phyloP scores from a whole-genome alignment of 2,329 filamentous ascomycete genomes.

The Geosmithia morbida region DNA sequence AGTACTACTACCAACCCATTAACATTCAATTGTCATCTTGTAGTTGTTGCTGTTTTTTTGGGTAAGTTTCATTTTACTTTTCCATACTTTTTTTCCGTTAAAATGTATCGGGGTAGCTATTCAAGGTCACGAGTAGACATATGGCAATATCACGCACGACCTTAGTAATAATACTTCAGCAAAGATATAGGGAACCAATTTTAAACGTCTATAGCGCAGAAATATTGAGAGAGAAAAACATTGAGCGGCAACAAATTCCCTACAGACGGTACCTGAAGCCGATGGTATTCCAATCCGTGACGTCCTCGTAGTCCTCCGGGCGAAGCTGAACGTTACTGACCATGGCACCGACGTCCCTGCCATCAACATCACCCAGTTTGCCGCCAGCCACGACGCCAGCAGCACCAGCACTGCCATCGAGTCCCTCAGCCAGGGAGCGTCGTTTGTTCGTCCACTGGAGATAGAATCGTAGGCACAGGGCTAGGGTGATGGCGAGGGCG shows the following conservation, averaged over 20 bases:
- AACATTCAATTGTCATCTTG: too few relatives aligned
- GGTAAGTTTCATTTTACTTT: too few relatives aligned
- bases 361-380: conserved; percentile 15
- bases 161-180: too few relatives aligned
- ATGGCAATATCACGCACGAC: too few relatives aligned
- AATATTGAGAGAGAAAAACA: background rate
- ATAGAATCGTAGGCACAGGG: conserved; percentile 28
- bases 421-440: conserved; percentile 25
- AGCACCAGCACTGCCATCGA: conserved; percentile 26
- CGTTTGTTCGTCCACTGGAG: conserved; percentile 27
- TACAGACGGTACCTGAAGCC: conserved; percentile 44
- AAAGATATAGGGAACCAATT: too few relatives aligned
- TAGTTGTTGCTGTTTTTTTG: too few relatives aligned
- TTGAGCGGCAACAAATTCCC: background rate
- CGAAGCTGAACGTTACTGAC: conserved; percentile 21
- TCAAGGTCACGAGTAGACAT: too few relatives aligned
- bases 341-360: conserved; percentile 12
- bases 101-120: too few relatives aligned
- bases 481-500: conserved; percentile 28
- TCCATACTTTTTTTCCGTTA: conserved; percentile 30
- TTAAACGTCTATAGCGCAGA: too few relatives aligned
- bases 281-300: conserved; percentile 43
- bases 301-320: conserved; percentile 36
- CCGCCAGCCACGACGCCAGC: conserved; percentile 23
- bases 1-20: too few relatives aligned